A percentile compares a stretch with the other conserved stretches of the same genome.
phyloP scores from a whole-genome alignment of 805 yeast species.

The Barnettozyma californica region DNA sequence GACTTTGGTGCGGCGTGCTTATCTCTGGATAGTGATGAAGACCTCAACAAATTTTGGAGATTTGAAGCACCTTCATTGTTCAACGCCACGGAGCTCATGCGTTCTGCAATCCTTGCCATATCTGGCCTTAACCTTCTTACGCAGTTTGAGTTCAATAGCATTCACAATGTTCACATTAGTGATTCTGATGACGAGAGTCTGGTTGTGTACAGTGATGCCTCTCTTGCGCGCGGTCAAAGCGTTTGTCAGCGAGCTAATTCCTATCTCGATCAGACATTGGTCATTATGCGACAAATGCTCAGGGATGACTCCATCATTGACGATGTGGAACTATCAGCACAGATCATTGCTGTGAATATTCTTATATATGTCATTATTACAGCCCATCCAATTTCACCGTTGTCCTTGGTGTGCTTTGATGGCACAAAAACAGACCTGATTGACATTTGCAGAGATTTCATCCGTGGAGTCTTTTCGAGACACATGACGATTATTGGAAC shows the following conservation, averaged over 20 bases:
- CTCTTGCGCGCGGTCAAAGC: constrained; percentile 8
- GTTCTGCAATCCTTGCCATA: constrained; percentile 16
- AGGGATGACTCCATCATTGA: neutral
- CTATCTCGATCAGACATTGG: constrained; percentile 14
- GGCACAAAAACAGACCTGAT: constrained; percentile 12
- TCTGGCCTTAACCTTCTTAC: constrained; percentile 19
- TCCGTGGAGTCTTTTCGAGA: constrained; percentile 3
- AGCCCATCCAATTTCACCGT: constrained; percentile 18
- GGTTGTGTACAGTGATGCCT: constrained; percentile 8
- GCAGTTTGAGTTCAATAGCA: constrained; percentile 13
- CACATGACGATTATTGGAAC: constrained; percentile 9
- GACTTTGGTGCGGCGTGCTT: constrained; percentile 21
- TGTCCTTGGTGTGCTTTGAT: constrained; percentile 8
- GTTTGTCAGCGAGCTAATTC: constrained; percentile 13
- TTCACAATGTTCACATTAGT: constrained; percentile 13
- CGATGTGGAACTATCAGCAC: constrained; percentile 10
- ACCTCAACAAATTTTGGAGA: constrained; percentile 13
- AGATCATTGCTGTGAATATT: constrained; percentile 15
- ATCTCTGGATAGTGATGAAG: constrained; percentile 11
- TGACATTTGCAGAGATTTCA: constrained; percentile 14
- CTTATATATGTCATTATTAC: constrained; percentile 18
- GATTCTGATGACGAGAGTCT: constrained; percentile 8
- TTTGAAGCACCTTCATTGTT: constrained; percentile 18
- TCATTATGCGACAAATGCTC: constrained; percentile 3
- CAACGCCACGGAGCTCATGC: constrained; percentile 14